These are phyloP conservation scores for Boletus smithii DNA, from an alignment of 1,284 basidiomycete species.

Conservation along the genomic window DNA sequence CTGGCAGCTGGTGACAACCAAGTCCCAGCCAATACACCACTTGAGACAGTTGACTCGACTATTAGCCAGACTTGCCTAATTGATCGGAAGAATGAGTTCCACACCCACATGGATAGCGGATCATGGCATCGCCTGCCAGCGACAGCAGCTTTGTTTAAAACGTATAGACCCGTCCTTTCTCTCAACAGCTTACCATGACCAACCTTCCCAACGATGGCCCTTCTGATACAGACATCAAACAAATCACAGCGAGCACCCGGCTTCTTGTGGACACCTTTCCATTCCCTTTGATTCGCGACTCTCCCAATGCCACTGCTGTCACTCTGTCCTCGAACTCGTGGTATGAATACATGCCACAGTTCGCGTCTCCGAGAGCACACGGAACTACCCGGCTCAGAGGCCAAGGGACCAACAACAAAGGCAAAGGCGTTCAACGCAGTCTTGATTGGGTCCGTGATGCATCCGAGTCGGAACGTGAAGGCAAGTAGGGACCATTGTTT, in stretches of 20 bases:
- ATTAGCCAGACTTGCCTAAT: not conserved
- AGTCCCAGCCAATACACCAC: too few species aligned
- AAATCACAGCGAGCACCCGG: too few species aligned
- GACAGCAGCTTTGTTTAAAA: constrained; percentile 1
- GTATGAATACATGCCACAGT: constrained; percentile 3
- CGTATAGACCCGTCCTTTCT: constrained; percentile 12
- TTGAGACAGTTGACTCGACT: too few species aligned
- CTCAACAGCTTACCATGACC: constrained; percentile 27
- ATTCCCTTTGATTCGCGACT: not conserved
- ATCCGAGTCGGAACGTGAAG: constrained; percentile 34
- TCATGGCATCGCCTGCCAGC: constrained; percentile 4
- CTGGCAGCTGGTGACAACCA: too few species aligned
- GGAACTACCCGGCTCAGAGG: constrained; percentile 1
- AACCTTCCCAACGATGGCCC: constrained; percentile 14
- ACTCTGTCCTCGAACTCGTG: not conserved
- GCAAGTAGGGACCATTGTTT: constrained; percentile 7
- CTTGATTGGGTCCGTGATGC: constrained; percentile 21
- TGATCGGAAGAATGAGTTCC: not conserved
- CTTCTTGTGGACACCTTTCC: not conserved
- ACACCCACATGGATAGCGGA: not conserved
- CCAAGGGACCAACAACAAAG: constrained; percentile 19
- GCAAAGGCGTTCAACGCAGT: constrained; percentile 19
- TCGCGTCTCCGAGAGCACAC: not conserved
- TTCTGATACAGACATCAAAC: too few species aligned
- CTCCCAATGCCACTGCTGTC: not conserved